These are phyloP conservation scores for Mallotus nudiflorus DNA, from an alignment of 345 rosid species.

Conservation along the genomic window DNA sequence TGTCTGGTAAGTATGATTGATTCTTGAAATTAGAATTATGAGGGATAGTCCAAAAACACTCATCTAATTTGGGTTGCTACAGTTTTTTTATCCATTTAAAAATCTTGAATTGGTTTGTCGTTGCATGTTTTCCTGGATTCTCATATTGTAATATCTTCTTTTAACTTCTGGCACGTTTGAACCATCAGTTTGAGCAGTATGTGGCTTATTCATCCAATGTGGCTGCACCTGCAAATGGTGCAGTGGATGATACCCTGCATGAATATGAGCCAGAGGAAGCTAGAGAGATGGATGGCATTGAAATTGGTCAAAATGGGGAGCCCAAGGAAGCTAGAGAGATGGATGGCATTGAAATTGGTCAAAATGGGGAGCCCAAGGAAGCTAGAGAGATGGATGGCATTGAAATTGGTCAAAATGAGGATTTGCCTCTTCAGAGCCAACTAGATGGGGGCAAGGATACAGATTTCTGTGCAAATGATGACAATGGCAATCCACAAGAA, in stretches of 20 bases:
- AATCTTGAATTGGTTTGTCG: background rate
- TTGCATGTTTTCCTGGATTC: constrained; percentile 1
- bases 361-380: constrained; percentile 36
- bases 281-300: constrained; percentile 30
- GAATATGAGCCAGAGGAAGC: constrained; percentile 32
- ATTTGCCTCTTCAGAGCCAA: constrained; percentile 17
- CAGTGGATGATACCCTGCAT: constrained; percentile 13
- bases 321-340: constrained; percentile 34
- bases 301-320: constrained; percentile 34
- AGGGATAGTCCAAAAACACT: background rate
- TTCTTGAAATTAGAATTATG: background rate
- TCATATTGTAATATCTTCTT: background rate
- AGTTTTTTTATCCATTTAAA: background rate
- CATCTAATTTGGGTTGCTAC: background rate
- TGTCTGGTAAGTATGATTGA: background rate
- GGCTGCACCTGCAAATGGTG: constrained; percentile 34
- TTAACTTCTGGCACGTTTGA: constrained; percentile 45
- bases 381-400: constrained; percentile 31
- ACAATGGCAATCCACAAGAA: constrained; percentile 17
- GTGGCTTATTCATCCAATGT: constrained; percentile 41
- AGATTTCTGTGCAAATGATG: constrained; percentile 20
- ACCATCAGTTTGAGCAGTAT: constrained; percentile 50
- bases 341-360: constrained; percentile 29
- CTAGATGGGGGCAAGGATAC: constrained; percentile 18
- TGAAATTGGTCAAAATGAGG: constrained; percentile 34